Percentiles rank a stretch among this genome's conserved stretches.
phyloP scores from a whole-genome alignment of 371 early-diverging fungal genomes.

The Mortierella sp. region DNA sequence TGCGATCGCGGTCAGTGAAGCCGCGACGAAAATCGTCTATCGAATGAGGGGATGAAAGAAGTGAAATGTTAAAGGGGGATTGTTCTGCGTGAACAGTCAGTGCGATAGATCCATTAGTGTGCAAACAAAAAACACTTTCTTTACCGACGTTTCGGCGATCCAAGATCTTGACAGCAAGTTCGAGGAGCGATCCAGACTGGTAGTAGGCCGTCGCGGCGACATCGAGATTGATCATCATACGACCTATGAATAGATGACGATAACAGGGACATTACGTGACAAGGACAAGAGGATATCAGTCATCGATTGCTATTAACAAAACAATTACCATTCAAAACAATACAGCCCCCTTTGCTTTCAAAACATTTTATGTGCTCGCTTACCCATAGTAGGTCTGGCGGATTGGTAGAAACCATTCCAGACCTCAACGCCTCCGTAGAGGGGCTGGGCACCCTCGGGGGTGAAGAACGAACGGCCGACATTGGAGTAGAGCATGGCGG shows the following conservation, averaged over 20 bases:
- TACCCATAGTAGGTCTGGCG: constrained; percentile 78
- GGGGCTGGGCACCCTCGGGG: constrained; percentile 66
- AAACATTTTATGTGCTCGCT: no score
- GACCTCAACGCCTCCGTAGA: constrained; percentile 85
- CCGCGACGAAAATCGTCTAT: constrained; percentile 75
- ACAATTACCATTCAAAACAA: neutral
- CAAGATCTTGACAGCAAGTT: constrained; percentile 73
- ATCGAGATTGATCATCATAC: constrained; percentile 86
- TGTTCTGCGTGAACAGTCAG: no score
- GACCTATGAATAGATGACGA: constrained; percentile 40
- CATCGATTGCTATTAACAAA: neutral
- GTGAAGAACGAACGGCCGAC: constrained; percentile 92
- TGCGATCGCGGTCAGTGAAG: constrained; percentile 69
- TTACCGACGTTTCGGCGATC: constrained; percentile 60
- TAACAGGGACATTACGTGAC: neutral
- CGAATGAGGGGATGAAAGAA: neutral
- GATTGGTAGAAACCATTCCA: constrained; percentile 95
- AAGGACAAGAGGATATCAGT: neutral
- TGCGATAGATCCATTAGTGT: no score
- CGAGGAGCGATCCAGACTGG: constrained; percentile 75
- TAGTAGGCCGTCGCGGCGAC: constrained; percentile 89
- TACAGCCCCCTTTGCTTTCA: no score
- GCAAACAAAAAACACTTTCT: neutral
- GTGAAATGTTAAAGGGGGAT: neutral
- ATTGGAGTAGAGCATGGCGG: constrained; percentile 75